Percentiles rank a stretch among this genome's conserved stretches.
phyloP scores from a whole-genome alignment of 1,284 basidiomycete genomes.

The Sutorius eximius region DNA sequence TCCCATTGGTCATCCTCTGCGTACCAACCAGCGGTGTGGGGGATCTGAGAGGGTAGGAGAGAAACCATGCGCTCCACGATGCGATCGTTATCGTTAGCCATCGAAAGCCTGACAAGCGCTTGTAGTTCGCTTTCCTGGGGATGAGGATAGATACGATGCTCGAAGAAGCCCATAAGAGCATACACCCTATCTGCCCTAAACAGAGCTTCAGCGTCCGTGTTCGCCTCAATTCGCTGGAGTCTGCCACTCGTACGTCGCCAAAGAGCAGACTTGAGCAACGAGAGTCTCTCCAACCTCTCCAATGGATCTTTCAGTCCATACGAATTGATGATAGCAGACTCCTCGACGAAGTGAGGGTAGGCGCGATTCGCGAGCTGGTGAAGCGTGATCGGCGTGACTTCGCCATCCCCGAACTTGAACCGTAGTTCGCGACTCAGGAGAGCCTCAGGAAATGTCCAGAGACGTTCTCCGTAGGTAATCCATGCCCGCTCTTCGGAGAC shows the following conservation, averaged over 20 bases:
- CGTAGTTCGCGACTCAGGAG: conserved; percentile 22
- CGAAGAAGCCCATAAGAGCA: conserved; percentile 32
- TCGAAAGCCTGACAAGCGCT: conserved; percentile 27
- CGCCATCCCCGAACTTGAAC: conserved; percentile 13
- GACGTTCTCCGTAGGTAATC: conserved; percentile 25
- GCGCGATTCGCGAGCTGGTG: conserved; percentile 28
- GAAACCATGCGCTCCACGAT: conserved; percentile 29
- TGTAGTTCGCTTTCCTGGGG: conserved; percentile 23
- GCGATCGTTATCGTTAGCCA: conserved; percentile 31
- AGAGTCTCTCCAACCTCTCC: conserved; percentile 30
- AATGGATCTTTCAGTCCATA: conserved; percentile 26
- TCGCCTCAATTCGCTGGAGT: background rate
- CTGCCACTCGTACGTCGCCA: conserved; percentile 20
- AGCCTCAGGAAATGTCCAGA: conserved; percentile 31
- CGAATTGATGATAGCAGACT: conserved; percentile 27
- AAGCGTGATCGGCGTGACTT: conserved; percentile 23
- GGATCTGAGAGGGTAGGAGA: conserved; percentile 12
- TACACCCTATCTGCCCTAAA: conserved; percentile 29
- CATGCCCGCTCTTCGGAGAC: conserved; percentile 12
- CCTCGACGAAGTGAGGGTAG: conserved; percentile 18
- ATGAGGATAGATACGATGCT: conserved; percentile 28
- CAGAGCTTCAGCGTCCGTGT: background rate
- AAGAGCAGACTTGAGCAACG: conserved; percentile 25
- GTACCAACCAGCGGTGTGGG: conserved; percentile 17
- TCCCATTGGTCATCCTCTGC: conserved; percentile 22